Base-by-base conservation (phyloP, 176 grass and related monocot genomes). In the Raddia guianensis region DNA sequence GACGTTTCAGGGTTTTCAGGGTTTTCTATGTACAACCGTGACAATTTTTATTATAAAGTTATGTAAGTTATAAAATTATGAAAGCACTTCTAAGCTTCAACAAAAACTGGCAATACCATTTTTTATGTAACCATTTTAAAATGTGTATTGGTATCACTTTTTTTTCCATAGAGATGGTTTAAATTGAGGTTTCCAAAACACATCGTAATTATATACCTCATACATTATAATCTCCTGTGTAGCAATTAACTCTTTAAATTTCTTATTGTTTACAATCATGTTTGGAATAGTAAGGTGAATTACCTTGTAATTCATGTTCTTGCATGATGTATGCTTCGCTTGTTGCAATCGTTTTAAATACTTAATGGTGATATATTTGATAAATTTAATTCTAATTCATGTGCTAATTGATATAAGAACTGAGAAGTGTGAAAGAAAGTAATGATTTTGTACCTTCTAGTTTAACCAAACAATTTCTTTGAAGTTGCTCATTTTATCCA, bases 271-370 rank as follows among this genome's bases (percentile, higher is more conserved):
- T 74, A 40, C 37, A 32, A 54, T 73, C 14, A 53, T 53, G 8
- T 55, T 75, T 59, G 33, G 53, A 74, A 58, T 3, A 33, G 13
- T 35, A 59, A 34, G 52, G 64, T 27, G 12, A 69, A 37, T 81
- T 19, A 1, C 66, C 40, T 19, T 82, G 49, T 5, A 18, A 70
- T 80, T 70, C 5, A 3, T 73, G 45, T 73, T 73, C 32, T 40
- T 72, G 33, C 12, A 34, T 75, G 37, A 2, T 21, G 9, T 57
- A 75, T 59, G 34, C 57, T 75, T 60, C 18, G 6, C 37, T 75
- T 75, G 33, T 75, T 75, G 54, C 54, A 52, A 16, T 52, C 40
- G 44, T 59, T 58, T 44, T 3, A 73, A 73, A 55, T 42, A 56
- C 4, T 19, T 20, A 42, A 56, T 16, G 71, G 10, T 57, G 16